Evolutionary conservation across 2,329 filamentous ascomycete species (phyloP).

Genomic region (Ceratocystiopsis sp.): DNA sequence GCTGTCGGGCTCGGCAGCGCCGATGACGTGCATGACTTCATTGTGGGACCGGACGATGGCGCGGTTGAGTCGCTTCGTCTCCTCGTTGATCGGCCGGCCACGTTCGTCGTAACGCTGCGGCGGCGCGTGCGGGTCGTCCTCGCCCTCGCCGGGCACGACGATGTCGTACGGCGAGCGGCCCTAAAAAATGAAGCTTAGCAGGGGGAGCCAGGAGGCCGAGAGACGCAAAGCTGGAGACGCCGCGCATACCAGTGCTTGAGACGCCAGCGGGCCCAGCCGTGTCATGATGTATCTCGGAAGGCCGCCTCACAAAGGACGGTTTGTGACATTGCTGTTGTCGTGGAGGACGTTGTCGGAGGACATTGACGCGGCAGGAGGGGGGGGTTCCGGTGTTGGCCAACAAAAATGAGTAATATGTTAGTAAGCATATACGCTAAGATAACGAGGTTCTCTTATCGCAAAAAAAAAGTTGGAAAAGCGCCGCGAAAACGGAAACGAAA

Average conservation of each 20-base stretch:
- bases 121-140: slow-evolving; percentile 22
- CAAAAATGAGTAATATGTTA: too few relatives aligned
- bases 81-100: slow-evolving; percentile 37
- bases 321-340: too few relatives aligned
- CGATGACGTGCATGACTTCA: slow-evolving; percentile 46
- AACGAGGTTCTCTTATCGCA: slow-evolving; percentile 18
- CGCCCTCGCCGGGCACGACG: slow-evolving; percentile 31
- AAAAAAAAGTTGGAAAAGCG: slow-evolving; percentile 9
- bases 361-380: too few relatives aligned
- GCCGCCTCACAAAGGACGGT: too few relatives aligned
- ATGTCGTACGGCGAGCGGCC: slow-evolving; percentile 45
- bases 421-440: slow-evolving; percentile 17
- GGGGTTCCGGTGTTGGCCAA: too few relatives aligned
- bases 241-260: slow-evolving; percentile 33
- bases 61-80: slow-evolving; percentile 36
- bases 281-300: slow-evolving; percentile 23
- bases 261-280: slow-evolving; percentile 37
- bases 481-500: not conserved
- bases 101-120: slow-evolving; percentile 35
- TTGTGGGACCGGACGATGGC: slow-evolving; percentile 44
- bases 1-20: slow-evolving; percentile 41
- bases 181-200: slow-evolving; percentile 18
- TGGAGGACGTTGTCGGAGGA: too few relatives aligned
- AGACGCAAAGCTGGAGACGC: not conserved
- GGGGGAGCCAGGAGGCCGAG: not conserved